A percentile compares a stretch with the other conserved stretches of the same genome.
phyloP scores from a whole-genome alignment of 2,329 filamentous ascomycete species.

The Hymenoscyphus fructigenus region DNA sequence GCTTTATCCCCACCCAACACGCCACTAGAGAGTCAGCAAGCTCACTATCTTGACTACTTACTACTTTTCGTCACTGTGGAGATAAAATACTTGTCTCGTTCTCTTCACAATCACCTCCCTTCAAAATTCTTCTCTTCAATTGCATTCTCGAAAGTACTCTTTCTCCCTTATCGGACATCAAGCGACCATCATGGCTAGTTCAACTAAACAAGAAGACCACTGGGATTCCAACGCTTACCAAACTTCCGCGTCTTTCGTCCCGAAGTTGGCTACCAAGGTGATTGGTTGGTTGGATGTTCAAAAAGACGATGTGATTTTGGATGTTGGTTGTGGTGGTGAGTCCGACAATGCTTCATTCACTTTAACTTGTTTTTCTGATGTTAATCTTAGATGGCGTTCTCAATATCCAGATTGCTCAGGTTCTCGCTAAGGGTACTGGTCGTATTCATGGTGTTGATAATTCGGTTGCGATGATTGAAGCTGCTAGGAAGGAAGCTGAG shows the following conservation, averaged over 20 bases:
- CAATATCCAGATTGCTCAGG: constrained; percentile 51
- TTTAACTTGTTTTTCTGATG: neutral
- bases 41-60: no score
- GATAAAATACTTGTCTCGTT: no score
- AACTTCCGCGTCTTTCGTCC: constrained; percentile 61
- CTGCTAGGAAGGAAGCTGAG: constrained; percentile 45
- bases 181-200: neutral
- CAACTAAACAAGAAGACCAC: constrained; percentile 35
- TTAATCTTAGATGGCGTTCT: constrained; percentile 52
- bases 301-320: constrained; percentile 57
- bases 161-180: neutral
- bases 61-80: no score
- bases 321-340: constrained; percentile 63
- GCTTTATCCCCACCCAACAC: no score
- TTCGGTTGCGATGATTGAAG: constrained; percentile 56
- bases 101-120: no score
- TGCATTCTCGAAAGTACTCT: neutral
- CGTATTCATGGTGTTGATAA: constrained; percentile 57
- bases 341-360: constrained; percentile 18
- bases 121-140: neutral
- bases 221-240: constrained; percentile 52
- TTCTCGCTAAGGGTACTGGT: constrained; percentile 47
- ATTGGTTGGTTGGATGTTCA: constrained; percentile 58
- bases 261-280: constrained; percentile 59
- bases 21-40: no score